These are phyloP conservation scores for Serpula lacrymans DNA, from an alignment of 768 basidiomycete species.

Conservation along the genomic window DNA sequence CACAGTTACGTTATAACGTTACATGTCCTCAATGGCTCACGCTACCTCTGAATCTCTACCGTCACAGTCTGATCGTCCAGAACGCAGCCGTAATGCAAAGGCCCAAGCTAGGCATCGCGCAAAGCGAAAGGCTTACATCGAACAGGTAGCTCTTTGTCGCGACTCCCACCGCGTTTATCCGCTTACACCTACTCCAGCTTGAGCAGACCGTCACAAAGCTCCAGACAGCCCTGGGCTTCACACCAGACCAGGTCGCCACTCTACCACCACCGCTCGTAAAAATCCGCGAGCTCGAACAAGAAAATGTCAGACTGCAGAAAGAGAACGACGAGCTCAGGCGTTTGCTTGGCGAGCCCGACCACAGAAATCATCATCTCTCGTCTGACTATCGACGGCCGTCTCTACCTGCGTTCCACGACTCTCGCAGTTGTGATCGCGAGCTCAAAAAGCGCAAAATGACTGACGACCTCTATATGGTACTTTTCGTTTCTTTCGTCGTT, in stretches of 20 bases:
- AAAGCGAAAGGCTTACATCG: constrained; percentile 91
- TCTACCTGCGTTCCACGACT: constrained; percentile 45
- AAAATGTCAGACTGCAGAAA: constrained; percentile 64
- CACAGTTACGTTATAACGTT: constrained; percentile 40
- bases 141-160: constrained; percentile 54
- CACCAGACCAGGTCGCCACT: constrained; percentile 71
- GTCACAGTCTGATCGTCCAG: constrained; percentile 60
- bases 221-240: constrained; percentile 67
- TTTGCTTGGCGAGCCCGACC: constrained; percentile 49
- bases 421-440: constrained; percentile 51
- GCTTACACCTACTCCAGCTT: constrained; percentile 42
- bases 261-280: constrained; percentile 71
- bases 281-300: constrained; percentile 81
- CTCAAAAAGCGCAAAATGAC: constrained; percentile 59
- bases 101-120: constrained; percentile 89
- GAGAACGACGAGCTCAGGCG: constrained; percentile 76
- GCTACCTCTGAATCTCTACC: constrained; percentile 43
- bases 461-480: constrained; percentile 56
- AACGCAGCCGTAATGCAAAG: constrained; percentile 83
- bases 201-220: constrained; percentile 85
- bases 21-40: constrained; percentile 57
- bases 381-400: constrained; percentile 49
- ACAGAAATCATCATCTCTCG: constrained; percentile 30
- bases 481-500: constrained; percentile 11
- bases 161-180: constrained; percentile 8